Evolutionary conservation across 73 alveolate genomes (phyloP).

Genomic region (Paramecium bursaria): DNA sequence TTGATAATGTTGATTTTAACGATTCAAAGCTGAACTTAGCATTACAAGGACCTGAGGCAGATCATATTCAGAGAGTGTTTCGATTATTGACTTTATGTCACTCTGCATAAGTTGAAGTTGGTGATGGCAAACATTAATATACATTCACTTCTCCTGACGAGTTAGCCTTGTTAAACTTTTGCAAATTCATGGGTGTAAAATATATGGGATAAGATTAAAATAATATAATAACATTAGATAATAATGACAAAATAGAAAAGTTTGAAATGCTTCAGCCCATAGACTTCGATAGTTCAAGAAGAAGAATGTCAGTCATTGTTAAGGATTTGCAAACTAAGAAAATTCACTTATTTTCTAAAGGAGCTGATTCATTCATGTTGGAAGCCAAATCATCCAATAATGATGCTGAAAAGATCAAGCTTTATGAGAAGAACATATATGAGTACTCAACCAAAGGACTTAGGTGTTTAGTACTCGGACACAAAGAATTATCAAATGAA

Average conservation of each 20-base stretch:
- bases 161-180: slow-evolving; percentile 94
- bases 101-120: slow-evolving; percentile 79
- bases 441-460: slow-evolving; percentile 90
- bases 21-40: slow-evolving; percentile 75
- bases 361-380: slow-evolving; percentile 93
- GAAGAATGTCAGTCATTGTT: slow-evolving; percentile 93
- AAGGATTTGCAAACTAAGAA: slow-evolving; percentile 74
- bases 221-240: slow-evolving; percentile 76
- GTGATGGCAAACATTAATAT: slow-evolving; percentile 69
- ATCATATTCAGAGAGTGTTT: neutral
- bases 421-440: slow-evolving; percentile 77
- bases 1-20: slow-evolving; percentile 84
- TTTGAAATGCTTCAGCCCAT: slow-evolving; percentile 83
- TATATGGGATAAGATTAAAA: slow-evolving; percentile 87
- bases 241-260: slow-evolving; percentile 31
- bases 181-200: slow-evolving; percentile 81
- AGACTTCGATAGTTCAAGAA: slow-evolving; percentile 94
- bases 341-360: slow-evolving; percentile 88
- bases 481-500: slow-evolving; percentile 83
- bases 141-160: slow-evolving; percentile 97
- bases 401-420: slow-evolving; percentile 49
- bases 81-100: slow-evolving; percentile 85
- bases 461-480: slow-evolving; percentile 94
- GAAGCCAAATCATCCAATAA: slow-evolving; percentile 64
- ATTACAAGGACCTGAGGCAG: slow-evolving; percentile 63